Conservation (phyloP, 1,284 basidiomycete species). For the Pterulicium gracile region DNA sequence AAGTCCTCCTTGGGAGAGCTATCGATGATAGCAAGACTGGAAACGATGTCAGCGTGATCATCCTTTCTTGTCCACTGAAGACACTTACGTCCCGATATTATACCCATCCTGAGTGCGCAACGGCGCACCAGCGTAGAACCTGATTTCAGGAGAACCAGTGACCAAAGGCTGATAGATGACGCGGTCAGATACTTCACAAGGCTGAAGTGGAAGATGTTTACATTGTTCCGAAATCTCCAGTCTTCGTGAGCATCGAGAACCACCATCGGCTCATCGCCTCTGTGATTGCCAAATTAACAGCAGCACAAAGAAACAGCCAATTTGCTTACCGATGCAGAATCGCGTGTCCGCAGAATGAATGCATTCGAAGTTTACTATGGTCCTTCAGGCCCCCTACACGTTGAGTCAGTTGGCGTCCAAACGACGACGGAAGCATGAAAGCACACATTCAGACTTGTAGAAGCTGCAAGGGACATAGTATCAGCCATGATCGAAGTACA, state of each 20-base stretch:
- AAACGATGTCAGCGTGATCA: slow-evolving; percentile 6
- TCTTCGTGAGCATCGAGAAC: slow-evolving; percentile 72
- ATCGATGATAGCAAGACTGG: slow-evolving; percentile 76
- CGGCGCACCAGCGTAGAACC: slow-evolving; percentile 91
- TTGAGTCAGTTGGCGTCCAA: too few species aligned
- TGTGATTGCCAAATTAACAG: slow-evolving; percentile 17
- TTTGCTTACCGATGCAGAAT: slow-evolving; percentile 64
- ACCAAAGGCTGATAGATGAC: slow-evolving; percentile 70
- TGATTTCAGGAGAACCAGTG: slow-evolving; percentile 51
- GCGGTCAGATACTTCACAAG: slow-evolving; percentile 4
- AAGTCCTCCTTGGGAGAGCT: slow-evolving; percentile 80
- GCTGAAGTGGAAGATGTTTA: slow-evolving; percentile 17
- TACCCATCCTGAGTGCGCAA: slow-evolving; percentile 81
- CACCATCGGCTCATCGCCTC: slow-evolving; percentile 82
- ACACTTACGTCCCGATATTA: slow-evolving; percentile 72
- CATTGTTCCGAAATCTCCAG: slow-evolving; percentile 82
- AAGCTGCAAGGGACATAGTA: slow-evolving; percentile 33
- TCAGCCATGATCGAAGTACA: slow-evolving; percentile 5
- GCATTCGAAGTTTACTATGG: slow-evolving; percentile 44
- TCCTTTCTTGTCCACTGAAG: slow-evolving; percentile 4
- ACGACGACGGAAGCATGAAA: slow-evolving; percentile 8
- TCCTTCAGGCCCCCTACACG: slow-evolving; percentile 50
- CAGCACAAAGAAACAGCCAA: slow-evolving; percentile 2
- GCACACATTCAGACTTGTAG: slow-evolving; percentile 75
- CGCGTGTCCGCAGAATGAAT: slow-evolving; percentile 76